phyloP scores from a whole-genome alignment of 169 alveolate species.

The Blepharisma undulans region DNA sequence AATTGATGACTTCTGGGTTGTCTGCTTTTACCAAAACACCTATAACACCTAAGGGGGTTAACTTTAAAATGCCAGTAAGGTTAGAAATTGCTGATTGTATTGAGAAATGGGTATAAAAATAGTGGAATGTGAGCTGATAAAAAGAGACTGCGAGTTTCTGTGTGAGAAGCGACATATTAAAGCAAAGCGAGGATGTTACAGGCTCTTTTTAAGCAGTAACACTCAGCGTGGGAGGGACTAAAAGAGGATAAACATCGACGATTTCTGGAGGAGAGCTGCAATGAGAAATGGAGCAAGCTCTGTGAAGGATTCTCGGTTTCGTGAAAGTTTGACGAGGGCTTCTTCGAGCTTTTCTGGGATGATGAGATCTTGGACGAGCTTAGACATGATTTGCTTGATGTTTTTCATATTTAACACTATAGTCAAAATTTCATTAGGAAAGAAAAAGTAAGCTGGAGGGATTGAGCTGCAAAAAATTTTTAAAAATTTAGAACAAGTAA shows the following conservation, averaged over 20 bases:
- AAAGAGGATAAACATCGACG: conserved; percentile 82
- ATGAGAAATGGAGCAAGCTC: conserved; percentile 96
- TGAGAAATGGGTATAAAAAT: conserved; percentile 97
- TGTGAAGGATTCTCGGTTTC: conserved; percentile 89
- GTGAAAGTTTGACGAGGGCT: conserved; percentile 95
- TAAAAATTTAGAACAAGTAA: too few species aligned
- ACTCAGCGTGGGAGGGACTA: conserved; percentile 94
- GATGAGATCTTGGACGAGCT: conserved; percentile 90
- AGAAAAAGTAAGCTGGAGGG: too few species aligned
- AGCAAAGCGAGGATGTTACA: conserved; percentile 98
- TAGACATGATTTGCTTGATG: conserved; percentile 77
- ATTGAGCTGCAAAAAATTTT: too few species aligned
- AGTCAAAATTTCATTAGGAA: background rate
- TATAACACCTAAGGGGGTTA: conserved; percentile 98
- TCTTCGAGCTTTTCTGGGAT: conserved; percentile 94
- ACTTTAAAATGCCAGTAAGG: conserved; percentile 96
- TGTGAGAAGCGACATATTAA: conserved; percentile 98
- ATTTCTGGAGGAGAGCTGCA: conserved; percentile 95
- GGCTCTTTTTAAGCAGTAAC: conserved; percentile 91
- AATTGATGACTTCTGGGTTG: conserved; percentile 95
- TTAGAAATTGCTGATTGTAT: conserved; percentile 93
- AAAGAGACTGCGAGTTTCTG: conserved; percentile 95
- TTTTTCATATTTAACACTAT: conserved; percentile 3
- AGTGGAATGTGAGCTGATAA: conserved; percentile 97
- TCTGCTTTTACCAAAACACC: conserved; percentile 99